Evolutionary conservation across 805 yeast genomes (phyloP).

Genomic region (Pichia membranifaciens): DNA sequence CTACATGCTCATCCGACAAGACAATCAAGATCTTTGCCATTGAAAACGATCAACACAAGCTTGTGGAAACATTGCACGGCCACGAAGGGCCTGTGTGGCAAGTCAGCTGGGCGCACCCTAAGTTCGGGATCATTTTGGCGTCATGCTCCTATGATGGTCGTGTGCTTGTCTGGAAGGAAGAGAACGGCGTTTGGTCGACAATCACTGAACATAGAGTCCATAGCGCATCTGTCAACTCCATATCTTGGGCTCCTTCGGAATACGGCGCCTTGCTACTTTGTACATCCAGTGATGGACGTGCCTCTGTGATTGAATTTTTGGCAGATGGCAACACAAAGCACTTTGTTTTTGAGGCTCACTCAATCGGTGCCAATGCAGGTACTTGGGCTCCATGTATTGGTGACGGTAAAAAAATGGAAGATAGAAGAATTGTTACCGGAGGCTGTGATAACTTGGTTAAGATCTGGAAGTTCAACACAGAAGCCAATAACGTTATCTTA

Average conservation of each 20-base stretch:
- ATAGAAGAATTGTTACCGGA: constrained; percentile 82
- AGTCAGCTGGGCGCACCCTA: constrained; percentile 98
- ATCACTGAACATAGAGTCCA: constrained; percentile 85
- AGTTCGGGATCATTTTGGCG: constrained; percentile 91
- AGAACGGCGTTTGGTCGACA: constrained; percentile 78
- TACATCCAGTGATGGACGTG: constrained; percentile 89
- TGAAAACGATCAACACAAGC: constrained; percentile 65
- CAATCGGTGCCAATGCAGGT: constrained; percentile 90
- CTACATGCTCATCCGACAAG: constrained; percentile 94
- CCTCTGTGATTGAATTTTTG: constrained; percentile 83
- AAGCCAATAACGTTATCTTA: constrained; percentile 51
- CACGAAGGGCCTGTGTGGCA: constrained; percentile 99
- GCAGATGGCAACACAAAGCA: constrained; percentile 79
- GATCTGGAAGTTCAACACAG: constrained; percentile 72
- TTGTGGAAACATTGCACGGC: constrained; percentile 79
- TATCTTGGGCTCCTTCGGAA: constrained; percentile 96
- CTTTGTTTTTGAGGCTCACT: constrained; percentile 69
- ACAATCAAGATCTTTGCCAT: constrained; percentile 92
- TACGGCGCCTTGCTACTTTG: constrained; percentile 88
- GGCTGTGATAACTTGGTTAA: constrained; percentile 94
- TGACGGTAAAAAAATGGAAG: constrained; percentile 30
- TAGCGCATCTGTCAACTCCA: constrained; percentile 90
- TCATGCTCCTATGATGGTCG: constrained; percentile 95
- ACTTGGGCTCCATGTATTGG: constrained; percentile 79
- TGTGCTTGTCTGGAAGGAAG: constrained; percentile 93